Percentiles rank a stretch among this genome's conserved stretches.
These are phyloP conservation scores for Epichloe brachyelytri DNA, from an alignment of 2,329 filamentous ascomycete genomes.

Conservation along the genomic window DNA sequence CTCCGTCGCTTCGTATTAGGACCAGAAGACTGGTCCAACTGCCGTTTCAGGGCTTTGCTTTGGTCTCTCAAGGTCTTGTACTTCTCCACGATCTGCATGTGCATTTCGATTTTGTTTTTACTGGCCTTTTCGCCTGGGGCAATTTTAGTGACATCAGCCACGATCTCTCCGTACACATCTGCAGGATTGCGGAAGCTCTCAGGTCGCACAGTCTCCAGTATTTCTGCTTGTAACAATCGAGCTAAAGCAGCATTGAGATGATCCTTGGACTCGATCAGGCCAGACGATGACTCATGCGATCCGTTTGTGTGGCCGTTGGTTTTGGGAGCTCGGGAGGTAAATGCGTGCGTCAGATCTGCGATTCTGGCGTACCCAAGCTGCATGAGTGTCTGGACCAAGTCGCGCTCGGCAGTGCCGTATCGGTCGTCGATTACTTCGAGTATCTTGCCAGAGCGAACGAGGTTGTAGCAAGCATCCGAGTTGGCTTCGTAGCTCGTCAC, in stretches of 20 bases:
- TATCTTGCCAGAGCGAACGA: slow-evolving; percentile 72
- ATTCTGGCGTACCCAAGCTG: slow-evolving; percentile 66
- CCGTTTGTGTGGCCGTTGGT: slow-evolving; percentile 23
- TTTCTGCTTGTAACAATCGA: slow-evolving; percentile 48
- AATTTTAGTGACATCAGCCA: slow-evolving; percentile 45
- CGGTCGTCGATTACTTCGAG: slow-evolving; percentile 60
- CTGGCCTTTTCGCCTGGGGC: slow-evolving; percentile 28
- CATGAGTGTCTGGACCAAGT: slow-evolving; percentile 62
- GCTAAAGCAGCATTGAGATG: slow-evolving; percentile 38
- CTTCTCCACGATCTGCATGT: slow-evolving; percentile 39
- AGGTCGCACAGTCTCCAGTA: slow-evolving; percentile 50
- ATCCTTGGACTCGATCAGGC: slow-evolving; percentile 29
- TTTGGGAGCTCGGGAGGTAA: slow-evolving; percentile 27
- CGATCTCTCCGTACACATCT: slow-evolving; percentile 49
- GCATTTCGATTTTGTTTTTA: slow-evolving; percentile 54
- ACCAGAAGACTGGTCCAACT: slow-evolving; percentile 30
- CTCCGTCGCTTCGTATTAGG: slow-evolving; percentile 39
- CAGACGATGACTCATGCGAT: slow-evolving; percentile 17
- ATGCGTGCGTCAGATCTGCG: slow-evolving; percentile 54
- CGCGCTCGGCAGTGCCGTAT: slow-evolving; percentile 61
- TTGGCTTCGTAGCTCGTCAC: slow-evolving; percentile 76
- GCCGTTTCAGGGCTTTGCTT: slow-evolving; percentile 36
- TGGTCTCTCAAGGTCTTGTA: slow-evolving; percentile 42
- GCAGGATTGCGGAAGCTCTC: slow-evolving; percentile 47
- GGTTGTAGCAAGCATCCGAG: slow-evolving; percentile 63